Conservation (phyloP, 805 yeast genomes). For the Cyberlindnera xishuangbannaensis region DNA sequence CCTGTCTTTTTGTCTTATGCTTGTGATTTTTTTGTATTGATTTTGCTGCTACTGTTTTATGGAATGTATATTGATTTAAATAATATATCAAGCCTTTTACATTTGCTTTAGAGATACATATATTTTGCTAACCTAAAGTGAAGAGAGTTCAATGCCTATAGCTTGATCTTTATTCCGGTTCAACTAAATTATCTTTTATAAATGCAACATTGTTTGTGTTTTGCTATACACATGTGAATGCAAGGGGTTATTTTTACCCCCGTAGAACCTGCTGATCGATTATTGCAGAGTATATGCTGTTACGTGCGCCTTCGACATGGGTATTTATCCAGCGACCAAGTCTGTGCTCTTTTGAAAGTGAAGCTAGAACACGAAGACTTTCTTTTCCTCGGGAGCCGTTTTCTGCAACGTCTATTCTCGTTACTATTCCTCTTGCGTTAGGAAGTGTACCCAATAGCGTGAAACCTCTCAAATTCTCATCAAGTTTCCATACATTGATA, state of each 20-base stretch:
- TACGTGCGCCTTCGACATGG: conserved; percentile 55
- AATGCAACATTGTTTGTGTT: too few relatives aligned
- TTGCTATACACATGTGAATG: too few relatives aligned
- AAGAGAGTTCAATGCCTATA: too few relatives aligned
- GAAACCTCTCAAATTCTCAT: conserved; percentile 58
- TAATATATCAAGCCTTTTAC: not conserved
- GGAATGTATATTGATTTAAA: conserved; percentile 5
- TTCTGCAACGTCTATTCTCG: conserved; percentile 51
- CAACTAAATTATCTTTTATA: too few relatives aligned
- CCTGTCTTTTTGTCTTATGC: not conserved
- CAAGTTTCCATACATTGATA: conserved; percentile 72
- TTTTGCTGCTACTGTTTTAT: conserved; percentile 6
- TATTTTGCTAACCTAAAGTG: too few relatives aligned
- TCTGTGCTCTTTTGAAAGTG: conserved; percentile 79
- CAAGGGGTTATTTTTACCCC: too few relatives aligned
- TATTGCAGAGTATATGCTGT: conserved; percentile 58
- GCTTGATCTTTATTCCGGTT: too few relatives aligned
- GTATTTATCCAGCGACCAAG: conserved; percentile 80
- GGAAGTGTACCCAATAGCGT: conserved; percentile 47
- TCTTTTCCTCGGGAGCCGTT: conserved; percentile 48
- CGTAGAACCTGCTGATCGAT: conserved; percentile 32
- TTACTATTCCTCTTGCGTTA: conserved; percentile 65
- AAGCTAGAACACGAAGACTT: conserved; percentile 52
- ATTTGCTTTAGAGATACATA: too few relatives aligned
- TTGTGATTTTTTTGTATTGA: conserved; percentile 2